Percentiles rank a stretch among this genome's conserved stretches.
Conservation (phyloP, 75 land plant species). For the Larix kaempferi region DNA sequence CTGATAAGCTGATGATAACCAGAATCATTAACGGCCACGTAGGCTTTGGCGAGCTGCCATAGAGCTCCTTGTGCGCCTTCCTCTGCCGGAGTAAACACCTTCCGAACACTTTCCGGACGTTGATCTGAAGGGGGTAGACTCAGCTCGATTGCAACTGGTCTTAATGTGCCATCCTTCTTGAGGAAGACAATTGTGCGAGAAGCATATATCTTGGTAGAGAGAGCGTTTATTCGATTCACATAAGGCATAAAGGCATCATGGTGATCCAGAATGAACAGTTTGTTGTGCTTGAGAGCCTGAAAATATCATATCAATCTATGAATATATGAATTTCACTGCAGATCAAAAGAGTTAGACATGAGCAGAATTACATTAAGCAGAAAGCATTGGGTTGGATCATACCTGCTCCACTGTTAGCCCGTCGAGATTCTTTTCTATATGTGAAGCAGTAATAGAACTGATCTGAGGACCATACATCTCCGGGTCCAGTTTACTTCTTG, state of each 20-base stretch:
- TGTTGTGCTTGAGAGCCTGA: conserved; percentile 53
- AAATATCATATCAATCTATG: background rate
- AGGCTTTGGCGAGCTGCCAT: conserved; percentile 24
- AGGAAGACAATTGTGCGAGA: conserved; percentile 26
- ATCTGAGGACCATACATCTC: conserved; percentile 48
- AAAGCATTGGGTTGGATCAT: background rate
- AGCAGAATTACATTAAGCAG: background rate
- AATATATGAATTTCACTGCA: background rate
- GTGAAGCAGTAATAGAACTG: conserved; percentile 45
- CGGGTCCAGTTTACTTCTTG: conserved; percentile 62
- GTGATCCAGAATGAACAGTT: conserved; percentile 63
- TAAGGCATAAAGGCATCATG: conserved; percentile 39
- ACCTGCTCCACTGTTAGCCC: conserved; percentile 59
- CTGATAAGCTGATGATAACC: conserved; percentile 27
- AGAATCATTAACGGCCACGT: conserved; percentile 12
- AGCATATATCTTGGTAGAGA: conserved; percentile 19
- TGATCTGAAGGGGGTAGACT: conserved; percentile 14
- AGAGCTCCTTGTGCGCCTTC: conserved; percentile 32
- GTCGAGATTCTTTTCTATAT: conserved; percentile 50
- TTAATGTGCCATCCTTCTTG: conserved; percentile 17
- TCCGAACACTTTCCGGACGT: conserved; percentile 29
- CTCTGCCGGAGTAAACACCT: conserved; percentile 36
- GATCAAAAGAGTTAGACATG: background rate
- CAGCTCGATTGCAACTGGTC: conserved; percentile 29
- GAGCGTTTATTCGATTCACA: conserved; percentile 27